phyloP scores from a whole-genome alignment of 345 rosid species.

The Tarenaya hassleriana region DNA sequence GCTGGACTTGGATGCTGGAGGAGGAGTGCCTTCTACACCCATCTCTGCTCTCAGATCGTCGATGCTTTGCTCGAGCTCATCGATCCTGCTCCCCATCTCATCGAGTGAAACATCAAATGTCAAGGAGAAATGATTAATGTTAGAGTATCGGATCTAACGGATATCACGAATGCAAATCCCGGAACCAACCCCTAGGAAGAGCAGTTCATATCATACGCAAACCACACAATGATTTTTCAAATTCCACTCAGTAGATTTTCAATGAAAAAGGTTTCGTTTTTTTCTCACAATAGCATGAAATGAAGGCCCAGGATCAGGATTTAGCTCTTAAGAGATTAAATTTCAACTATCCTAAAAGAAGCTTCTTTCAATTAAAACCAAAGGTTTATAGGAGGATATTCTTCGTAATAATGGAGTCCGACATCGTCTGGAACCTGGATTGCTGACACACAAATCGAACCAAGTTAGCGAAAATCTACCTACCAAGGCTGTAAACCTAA shows the following conservation, averaged over 20 bases:
- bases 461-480: neutral
- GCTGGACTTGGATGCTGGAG: neutral
- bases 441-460: slow-evolving; percentile 39
- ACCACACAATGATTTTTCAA: too few species aligned
- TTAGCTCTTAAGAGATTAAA: neutral
- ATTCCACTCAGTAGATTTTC: neutral
- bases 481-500: neutral
- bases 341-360: neutral
- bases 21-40: slow-evolving; percentile 38
- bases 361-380: neutral
- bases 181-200: too few species aligned
- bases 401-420: slow-evolving; percentile 59
- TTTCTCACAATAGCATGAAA: neutral
- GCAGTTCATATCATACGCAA: too few species aligned
- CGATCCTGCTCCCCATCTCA: slow-evolving; percentile 62
- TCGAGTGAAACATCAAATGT: slow-evolving; percentile 42
- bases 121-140: slow-evolving; percentile 24
- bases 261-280: neutral
- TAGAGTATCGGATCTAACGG: neutral
- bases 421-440: slow-evolving; percentile 67
- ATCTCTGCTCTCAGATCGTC: slow-evolving; percentile 53
- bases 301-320: neutral
- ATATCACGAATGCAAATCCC: too few species aligned
- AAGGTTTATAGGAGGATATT: slow-evolving; percentile 49
- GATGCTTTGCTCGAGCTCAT: slow-evolving; percentile 62